Percentiles rank a stretch among this genome's conserved stretches.
phyloP scores from a whole-genome alignment of 345 rosid species.

The Trapa bicornis region DNA sequence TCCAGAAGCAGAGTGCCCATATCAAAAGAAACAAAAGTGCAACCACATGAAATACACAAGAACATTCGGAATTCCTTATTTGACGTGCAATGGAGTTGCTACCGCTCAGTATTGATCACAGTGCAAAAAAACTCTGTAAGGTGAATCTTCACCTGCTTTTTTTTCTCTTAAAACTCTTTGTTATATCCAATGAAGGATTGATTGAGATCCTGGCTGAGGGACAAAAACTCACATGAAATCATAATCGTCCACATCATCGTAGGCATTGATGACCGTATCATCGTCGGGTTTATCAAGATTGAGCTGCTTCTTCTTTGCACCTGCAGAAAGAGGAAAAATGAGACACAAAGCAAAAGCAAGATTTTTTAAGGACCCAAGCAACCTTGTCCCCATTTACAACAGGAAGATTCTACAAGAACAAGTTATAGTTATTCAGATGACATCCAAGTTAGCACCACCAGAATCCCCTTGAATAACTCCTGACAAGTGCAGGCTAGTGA shows the following conservation, averaged over 20 bases:
- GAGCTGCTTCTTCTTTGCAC: conserved; percentile 78
- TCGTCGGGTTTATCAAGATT: conserved; percentile 65
- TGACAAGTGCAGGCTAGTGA: neutral
- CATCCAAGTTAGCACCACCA: neutral
- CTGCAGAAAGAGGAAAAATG: conserved; percentile 9
- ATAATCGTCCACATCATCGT: conserved; percentile 51
- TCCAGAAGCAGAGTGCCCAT: too few species aligned
- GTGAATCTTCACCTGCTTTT: too few species aligned
- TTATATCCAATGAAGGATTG: too few species aligned
- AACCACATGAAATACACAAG: too few species aligned
- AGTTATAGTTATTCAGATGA: neutral
- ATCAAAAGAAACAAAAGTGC: too few species aligned
- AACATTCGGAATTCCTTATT: too few species aligned
- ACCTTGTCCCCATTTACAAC: neutral
- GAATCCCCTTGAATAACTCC: too few species aligned
- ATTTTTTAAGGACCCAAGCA: neutral
- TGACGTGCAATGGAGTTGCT: too few species aligned
- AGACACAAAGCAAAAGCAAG: neutral
- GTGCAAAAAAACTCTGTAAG: too few species aligned
- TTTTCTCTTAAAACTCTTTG: too few species aligned
- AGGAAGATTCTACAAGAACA: neutral
- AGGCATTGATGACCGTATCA: conserved; percentile 39
- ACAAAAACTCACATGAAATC: conserved; percentile 65
- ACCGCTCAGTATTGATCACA: too few species aligned
- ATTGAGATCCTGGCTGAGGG: neutral